Base-by-base conservation (phyloP, 805 yeast species). In the Hanseniaspora lindneri region DNA sequence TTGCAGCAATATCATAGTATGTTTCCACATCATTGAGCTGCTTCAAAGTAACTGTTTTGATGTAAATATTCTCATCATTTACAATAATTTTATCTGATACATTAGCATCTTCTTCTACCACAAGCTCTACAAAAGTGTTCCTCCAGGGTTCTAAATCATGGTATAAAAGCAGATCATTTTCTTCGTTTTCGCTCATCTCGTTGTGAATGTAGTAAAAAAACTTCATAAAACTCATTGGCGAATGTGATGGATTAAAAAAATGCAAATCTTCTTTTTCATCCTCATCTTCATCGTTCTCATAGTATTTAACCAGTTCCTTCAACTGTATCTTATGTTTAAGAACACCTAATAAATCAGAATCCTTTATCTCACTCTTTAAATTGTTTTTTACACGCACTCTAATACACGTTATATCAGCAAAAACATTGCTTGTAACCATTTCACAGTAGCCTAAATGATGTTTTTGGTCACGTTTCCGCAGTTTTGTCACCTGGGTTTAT, bases 61-160 rank as follows among this genome's bases (percentile, higher is more conserved):
- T 21, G 41, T 30, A 30, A 20, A 39, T 30, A 10, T 39, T 28
- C n/a, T 50, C 52, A 17, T 28, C 33, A 29, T 37, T 29, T 3
- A 14, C 21, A 27, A 4, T 30, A n/a, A 30, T 39, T 2, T 48
- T 55, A 1, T 39, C 41, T 2, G 28, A 41, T 7, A 16, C 25
- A 20, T 16, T n/a, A 2, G 14, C 13, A 24, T 24, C 33, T 46
- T 62, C 61, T 4, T 57, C 60, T 23, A 77, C 54, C 3, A 78
- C 81, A 39, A 77, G 60, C 4, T 80, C 77, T 7, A 80, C 70
- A 55, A 85, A 75, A 0, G 83, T 76, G 58, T 86, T 85, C 44
- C 96, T 66, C 63, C 75, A 86, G 1, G 96, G 95, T 64, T 92
- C 96, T 54, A 89, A 77, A 62, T 89, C 97, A 55, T 82, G 66